A percentile compares a stretch with the other conserved stretches of the same genome.
Evolutionary conservation across 2,329 filamentous ascomycete genomes (phyloP).

Genomic region (Talaromyces funiculosus): DNA sequence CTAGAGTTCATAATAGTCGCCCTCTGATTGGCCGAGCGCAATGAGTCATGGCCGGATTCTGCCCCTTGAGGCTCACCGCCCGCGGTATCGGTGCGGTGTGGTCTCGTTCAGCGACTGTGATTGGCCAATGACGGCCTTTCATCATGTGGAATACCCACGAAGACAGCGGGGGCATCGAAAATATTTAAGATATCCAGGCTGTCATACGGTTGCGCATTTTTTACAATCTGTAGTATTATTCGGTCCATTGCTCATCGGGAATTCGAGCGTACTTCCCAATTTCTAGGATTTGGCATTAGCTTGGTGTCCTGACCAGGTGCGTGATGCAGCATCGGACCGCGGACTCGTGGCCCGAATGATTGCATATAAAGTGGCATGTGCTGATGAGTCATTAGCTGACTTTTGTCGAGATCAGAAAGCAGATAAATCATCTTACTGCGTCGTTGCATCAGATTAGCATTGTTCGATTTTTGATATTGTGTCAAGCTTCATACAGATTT

Average conservation of each 20-base stretch:
- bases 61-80: slow-evolving; percentile 6
- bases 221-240: background rate
- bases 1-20: background rate
- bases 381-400: background rate
- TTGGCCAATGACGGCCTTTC: slow-evolving; percentile 5
- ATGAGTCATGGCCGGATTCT: background rate
- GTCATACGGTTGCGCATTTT: background rate
- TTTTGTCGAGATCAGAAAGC: background rate
- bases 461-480: background rate
- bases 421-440: background rate
- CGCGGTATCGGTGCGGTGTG: background rate
- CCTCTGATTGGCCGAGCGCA: background rate
- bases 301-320: background rate
- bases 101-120: background rate
- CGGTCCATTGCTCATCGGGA: background rate
- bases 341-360: background rate
- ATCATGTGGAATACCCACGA: slow-evolving; percentile 2
- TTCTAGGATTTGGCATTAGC: too few species aligned
- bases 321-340: slow-evolving; percentile 1
- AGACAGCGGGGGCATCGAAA: slow-evolving; percentile 2
- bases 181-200: background rate
- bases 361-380: background rate
- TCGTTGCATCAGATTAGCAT: background rate
- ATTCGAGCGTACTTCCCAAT: background rate
- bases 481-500: background rate